Evolutionary conservation across 2,329 filamentous ascomycete genomes (phyloP).

Genomic region (Xylaria sp.): DNA sequence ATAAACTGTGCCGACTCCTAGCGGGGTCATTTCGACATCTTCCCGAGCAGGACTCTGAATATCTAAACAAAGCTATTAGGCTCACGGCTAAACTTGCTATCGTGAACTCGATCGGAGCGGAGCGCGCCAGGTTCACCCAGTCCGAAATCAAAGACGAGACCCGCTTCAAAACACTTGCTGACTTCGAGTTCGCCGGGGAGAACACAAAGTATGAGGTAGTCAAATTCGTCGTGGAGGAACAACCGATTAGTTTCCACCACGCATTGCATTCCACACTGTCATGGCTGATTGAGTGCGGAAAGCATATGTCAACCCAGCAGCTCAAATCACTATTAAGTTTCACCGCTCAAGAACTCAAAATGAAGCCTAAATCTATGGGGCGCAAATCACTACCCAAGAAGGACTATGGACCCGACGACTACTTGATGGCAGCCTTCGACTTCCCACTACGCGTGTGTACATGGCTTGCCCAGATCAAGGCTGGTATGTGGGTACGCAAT

Average conservation of each 20-base stretch:
- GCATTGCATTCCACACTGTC: constrained; percentile 95
- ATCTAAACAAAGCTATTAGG: constrained; percentile 77
- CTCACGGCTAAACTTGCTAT: constrained; percentile 86
- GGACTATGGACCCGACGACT: constrained; percentile 75
- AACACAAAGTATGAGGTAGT: constrained; percentile 74
- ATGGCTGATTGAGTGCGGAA: constrained; percentile 92
- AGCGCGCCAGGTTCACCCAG: constrained; percentile 84
- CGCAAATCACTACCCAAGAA: constrained; percentile 66
- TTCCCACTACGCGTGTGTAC: constrained; percentile 93
- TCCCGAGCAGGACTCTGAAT: constrained; percentile 70
- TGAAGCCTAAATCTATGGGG: constrained; percentile 72
- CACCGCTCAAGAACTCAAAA: constrained; percentile 74
- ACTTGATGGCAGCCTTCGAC: constrained; percentile 89
- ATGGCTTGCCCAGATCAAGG: constrained; percentile 98
- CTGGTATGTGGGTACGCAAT: constrained; percentile 98
- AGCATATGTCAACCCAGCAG: constrained; percentile 74
- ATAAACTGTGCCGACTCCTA: constrained; percentile 88
- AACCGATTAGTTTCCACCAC: constrained; percentile 97
- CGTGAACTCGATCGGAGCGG: constrained; percentile 87
- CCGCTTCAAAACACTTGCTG: constrained; percentile 79
- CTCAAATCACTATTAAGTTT: constrained; percentile 78
- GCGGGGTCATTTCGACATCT: constrained; percentile 84
- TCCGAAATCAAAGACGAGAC: constrained; percentile 90
- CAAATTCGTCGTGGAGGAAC: constrained; percentile 87
- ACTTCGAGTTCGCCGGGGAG: constrained; percentile 81